phyloP scores from a whole-genome alignment of 257 asterid genomes.

The Misopates orontium region DNA sequence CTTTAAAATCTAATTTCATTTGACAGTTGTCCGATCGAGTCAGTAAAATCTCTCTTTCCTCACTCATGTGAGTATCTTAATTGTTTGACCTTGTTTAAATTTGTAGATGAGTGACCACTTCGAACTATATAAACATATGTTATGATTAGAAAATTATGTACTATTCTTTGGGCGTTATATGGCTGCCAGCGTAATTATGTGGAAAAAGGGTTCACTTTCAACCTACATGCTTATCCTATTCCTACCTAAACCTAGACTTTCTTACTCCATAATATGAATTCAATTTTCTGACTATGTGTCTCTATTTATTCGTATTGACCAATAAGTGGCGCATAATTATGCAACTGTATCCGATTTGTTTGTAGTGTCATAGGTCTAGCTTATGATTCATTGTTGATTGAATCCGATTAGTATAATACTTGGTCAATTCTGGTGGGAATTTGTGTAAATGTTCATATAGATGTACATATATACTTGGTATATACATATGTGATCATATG shows the following conservation, averaged over 20 bases:
- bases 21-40: slow-evolving; percentile 53
- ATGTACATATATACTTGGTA: too few species aligned
- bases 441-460: neutral
- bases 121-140: slow-evolving; percentile 27
- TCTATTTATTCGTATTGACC: slow-evolving; percentile 11
- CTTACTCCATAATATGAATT: slow-evolving; percentile 26
- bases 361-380: slow-evolving; percentile 3
- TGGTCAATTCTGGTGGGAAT: slow-evolving; percentile 54
- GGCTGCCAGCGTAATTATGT: slow-evolving; percentile 35
- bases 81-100: slow-evolving; percentile 44
- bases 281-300: slow-evolving; percentile 31
- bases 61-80: slow-evolving; percentile 47
- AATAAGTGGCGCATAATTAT: slow-evolving; percentile 8
- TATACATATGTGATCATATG: too few species aligned
- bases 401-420: slow-evolving; percentile 12
- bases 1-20: slow-evolving; percentile 23
- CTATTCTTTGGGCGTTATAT: slow-evolving; percentile 44
- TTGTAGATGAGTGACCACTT: slow-evolving; percentile 15
- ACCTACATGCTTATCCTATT: slow-evolving; percentile 31
- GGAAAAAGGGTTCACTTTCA: slow-evolving; percentile 36
- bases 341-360: neutral
- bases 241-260: slow-evolving; percentile 61
- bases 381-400: slow-evolving; percentile 30
- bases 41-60: slow-evolving; percentile 12
- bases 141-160: slow-evolving; percentile 12